Evolutionary conservation across 345 rosid species (phyloP).

Genomic region (Corchorus capsularis): DNA sequence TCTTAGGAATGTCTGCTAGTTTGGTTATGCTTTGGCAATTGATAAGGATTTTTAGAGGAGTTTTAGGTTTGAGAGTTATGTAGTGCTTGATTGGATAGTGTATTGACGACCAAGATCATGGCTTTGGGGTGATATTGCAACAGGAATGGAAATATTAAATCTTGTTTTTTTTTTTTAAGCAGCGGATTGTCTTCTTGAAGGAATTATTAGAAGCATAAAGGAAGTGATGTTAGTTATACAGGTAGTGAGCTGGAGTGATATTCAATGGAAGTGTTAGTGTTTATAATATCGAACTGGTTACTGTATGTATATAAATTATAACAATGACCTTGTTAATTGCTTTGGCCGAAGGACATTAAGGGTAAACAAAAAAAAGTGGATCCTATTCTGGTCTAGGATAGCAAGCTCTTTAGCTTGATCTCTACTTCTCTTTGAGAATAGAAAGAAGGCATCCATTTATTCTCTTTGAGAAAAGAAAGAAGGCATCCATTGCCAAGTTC

Average conservation of each 20-base stretch:
- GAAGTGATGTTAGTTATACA: not conserved
- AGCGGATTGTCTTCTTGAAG: not conserved
- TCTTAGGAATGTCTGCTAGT: not conserved
- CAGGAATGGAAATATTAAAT: not conserved
- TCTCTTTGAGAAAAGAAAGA: not conserved
- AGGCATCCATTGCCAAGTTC: not conserved
- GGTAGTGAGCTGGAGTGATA: not conserved
- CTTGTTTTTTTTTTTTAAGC: not conserved
- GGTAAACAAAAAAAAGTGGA: not conserved
- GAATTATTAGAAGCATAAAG: not conserved
- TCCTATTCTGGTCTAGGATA: not conserved
- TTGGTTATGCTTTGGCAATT: not conserved
- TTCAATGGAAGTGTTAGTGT: not conserved
- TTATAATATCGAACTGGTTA: too few species aligned
- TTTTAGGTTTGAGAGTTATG: not conserved
- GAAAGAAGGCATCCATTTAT: not conserved
- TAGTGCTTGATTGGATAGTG: not conserved
- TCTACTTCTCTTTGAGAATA: not conserved
- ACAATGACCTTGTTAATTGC: too few species aligned
- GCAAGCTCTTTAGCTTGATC: not conserved
- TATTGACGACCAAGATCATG: not conserved
- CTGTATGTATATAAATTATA: not conserved
- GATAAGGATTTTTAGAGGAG: not conserved
- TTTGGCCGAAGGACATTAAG: not conserved
- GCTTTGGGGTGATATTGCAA: not conserved